Evolutionary conservation across 2,329 filamentous ascomycete genomes (phyloP).

Genomic region (Phialemonium atrogriseum): DNA sequence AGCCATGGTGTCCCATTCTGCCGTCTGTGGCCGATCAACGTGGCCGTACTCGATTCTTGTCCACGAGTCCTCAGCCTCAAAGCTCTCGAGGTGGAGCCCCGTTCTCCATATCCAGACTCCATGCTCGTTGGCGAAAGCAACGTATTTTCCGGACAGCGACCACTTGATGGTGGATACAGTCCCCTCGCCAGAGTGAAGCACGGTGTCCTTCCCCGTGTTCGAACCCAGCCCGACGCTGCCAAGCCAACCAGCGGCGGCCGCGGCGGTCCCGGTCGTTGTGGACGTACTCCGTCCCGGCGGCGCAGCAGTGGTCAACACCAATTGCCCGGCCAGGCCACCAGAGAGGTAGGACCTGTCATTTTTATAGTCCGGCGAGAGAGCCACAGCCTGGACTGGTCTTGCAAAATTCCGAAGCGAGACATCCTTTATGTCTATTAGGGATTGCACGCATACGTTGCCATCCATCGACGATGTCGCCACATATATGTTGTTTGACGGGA

Average conservation of each 20-base stretch:
- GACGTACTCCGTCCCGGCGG: constrained; percentile 75
- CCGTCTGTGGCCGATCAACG: constrained; percentile 77
- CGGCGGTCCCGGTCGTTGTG: constrained; percentile 75
- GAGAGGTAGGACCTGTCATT: constrained; percentile 84
- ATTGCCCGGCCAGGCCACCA: constrained; percentile 77
- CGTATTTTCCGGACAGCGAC: constrained; percentile 86
- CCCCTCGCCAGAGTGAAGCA: constrained; percentile 88
- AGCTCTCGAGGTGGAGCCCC: constrained; percentile 68
- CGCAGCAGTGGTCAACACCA: constrained; percentile 80
- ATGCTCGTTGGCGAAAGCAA: constrained; percentile 93
- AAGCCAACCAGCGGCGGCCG: constrained; percentile 84
- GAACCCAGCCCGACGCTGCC: constrained; percentile 75
- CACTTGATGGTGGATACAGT: constrained; percentile 88
- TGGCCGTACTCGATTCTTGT: constrained; percentile 91
- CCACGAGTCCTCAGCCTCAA: constrained; percentile 79
- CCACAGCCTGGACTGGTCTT: constrained; percentile 83
- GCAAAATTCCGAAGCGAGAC: constrained; percentile 90
- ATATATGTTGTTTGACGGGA: constrained; percentile 82
- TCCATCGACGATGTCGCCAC: constrained; percentile 92
- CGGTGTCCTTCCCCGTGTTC: constrained; percentile 73
- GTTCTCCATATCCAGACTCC: constrained; percentile 98
- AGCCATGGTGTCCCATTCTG: constrained; percentile 93
- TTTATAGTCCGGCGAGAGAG: constrained; percentile 91
- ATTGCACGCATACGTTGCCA: constrained; percentile 89
- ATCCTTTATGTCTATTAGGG: constrained; percentile 79